phyloP scores from a whole-genome alignment of 2,329 filamentous ascomycete genomes.

The Epichloe sylvatica region DNA sequence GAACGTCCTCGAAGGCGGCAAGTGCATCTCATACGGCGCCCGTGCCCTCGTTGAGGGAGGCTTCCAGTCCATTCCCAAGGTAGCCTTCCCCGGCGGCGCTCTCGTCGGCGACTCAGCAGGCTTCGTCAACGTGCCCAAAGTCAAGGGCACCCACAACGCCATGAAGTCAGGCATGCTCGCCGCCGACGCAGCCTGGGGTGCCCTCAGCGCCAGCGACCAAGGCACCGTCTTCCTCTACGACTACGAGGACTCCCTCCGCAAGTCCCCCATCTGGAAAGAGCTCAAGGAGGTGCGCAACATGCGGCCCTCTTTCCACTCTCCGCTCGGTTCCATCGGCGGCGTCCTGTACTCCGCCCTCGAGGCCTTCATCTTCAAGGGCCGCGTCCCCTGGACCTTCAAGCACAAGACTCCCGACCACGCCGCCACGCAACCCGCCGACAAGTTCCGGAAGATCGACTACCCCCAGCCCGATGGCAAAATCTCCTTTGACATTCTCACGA shows the following conservation, averaged over 20 bases:
- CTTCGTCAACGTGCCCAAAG: constrained; percentile 94
- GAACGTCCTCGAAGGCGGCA: constrained; percentile 79
- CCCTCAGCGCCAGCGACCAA: constrained; percentile 43
- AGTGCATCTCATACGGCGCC: constrained; percentile 93
- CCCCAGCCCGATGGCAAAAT: constrained; percentile 92
- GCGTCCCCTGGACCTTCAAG: constrained; percentile 80
- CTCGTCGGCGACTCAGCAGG: constrained; percentile 93
- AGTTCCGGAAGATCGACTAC: constrained; percentile 83
- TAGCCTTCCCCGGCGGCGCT: constrained; percentile 88
- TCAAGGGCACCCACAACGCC: constrained; percentile 95
- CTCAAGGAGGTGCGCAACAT: constrained; percentile 93
- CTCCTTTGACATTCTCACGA: constrained; percentile 90
- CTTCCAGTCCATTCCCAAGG: constrained; percentile 95
- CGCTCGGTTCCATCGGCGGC: constrained; percentile 78
- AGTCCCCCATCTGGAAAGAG: constrained; percentile 84
- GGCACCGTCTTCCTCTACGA: constrained; percentile 82
- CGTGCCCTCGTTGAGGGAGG: constrained; percentile 90
- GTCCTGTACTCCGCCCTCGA: constrained; percentile 88
- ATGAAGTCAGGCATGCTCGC: constrained; percentile 97
- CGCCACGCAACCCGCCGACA: constrained; percentile 64
- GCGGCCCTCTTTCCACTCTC: constrained; percentile 82
- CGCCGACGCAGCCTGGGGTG: constrained; percentile 75
- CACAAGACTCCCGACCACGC: constrained; percentile 67
- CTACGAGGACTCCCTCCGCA: constrained; percentile 79
- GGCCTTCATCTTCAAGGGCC: constrained; percentile 74